A percentile compares a stretch with the other conserved stretches of the same genome.
Evolutionary conservation across 441 rosid genomes (phyloP).

Genomic region (Croton laevigatus): DNA sequence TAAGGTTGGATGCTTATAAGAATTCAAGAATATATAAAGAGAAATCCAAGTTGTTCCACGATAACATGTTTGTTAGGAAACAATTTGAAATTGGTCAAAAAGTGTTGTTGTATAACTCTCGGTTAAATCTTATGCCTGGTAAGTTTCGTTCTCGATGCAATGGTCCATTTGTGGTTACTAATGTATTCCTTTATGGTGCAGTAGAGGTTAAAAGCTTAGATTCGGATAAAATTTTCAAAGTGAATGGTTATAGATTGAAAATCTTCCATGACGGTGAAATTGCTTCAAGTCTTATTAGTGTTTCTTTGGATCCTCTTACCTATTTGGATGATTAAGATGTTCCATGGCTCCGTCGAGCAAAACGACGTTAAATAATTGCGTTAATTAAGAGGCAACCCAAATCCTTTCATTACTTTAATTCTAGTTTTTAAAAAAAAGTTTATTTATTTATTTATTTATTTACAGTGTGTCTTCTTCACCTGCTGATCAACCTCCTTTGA

Average conservation of each 20-base stretch:
- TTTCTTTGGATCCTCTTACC: no score
- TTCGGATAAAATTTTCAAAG: neutral
- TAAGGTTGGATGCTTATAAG: neutral
- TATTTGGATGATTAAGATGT: no score
- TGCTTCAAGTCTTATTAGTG: no score
- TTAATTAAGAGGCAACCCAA: neutral
- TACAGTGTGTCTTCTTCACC: no score
- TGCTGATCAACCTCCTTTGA: no score
- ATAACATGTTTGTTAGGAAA: neutral
- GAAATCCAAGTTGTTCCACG: neutral
- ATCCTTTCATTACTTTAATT: no score
- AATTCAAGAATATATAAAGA: neutral
- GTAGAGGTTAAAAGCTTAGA: neutral
- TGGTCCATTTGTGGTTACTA: neutral
- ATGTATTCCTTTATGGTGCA: neutral
- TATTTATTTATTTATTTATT: no score
- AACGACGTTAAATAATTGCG: neutral
- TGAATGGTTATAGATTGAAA: neutral
- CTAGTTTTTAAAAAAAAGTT: no score
- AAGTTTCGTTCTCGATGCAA: no score
- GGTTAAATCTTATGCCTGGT: neutral
- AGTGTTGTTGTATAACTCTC: neutral
- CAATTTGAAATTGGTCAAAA: neutral
- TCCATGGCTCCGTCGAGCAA: neutral
- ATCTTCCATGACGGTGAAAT: no score